phyloP scores from a whole-genome alignment of 495 filamentous ascomycete species.

The Bacidia gigantensis region DNA sequence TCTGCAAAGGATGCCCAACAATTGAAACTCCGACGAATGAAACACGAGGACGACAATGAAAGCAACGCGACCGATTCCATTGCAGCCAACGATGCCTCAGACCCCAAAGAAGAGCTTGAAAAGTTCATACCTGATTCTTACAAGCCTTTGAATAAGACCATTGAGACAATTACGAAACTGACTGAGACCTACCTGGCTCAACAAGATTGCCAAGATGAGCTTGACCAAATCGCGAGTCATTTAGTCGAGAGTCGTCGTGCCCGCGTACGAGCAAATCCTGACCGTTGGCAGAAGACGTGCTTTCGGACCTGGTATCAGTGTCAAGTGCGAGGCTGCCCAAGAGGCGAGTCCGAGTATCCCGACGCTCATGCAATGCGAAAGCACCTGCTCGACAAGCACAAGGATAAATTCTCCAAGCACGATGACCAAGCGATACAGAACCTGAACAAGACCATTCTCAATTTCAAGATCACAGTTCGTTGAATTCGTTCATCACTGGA shows the following conservation, averaged over 20 bases:
- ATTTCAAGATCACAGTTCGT: constrained; percentile 10
- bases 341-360: constrained; percentile 11
- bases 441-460: constrained; percentile 1
- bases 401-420: not conserved
- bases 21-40: not conserved
- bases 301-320: constrained; percentile 17
- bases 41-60: not conserved
- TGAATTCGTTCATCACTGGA: constrained; percentile 1
- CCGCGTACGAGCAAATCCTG: constrained; percentile 4
- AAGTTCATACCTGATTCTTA: constrained; percentile 5
- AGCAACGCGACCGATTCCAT: not conserved
- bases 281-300: constrained; percentile 12
- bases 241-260: constrained; percentile 8
- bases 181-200: constrained; percentile 1
- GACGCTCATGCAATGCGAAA: constrained; percentile 1
- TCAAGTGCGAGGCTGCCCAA: constrained; percentile 4
- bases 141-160: constrained; percentile 4
- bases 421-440: not conserved
- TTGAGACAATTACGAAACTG: not conserved
- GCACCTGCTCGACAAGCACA: constrained; percentile 13
- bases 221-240: constrained; percentile 1
- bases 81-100: not conserved
- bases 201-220: not conserved
- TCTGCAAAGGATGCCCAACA: not conserved
- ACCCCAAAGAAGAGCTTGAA: not conserved